These are phyloP conservation scores for Syncephalis plumigaleata DNA, from an alignment of 371 early-diverging fungal genomes.

Conservation along the genomic window DNA sequence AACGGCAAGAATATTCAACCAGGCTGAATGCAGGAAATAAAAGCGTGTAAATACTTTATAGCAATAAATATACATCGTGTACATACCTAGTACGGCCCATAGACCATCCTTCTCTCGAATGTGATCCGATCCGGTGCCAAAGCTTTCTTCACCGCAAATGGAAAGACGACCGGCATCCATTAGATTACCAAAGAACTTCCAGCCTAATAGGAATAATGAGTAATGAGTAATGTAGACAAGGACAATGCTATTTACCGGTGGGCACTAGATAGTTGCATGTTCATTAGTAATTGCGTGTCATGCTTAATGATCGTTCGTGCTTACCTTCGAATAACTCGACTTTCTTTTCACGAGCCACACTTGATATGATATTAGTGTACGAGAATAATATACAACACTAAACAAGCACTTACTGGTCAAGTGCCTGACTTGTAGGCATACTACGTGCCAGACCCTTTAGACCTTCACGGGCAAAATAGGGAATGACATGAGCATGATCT, in stretches of 20 bases:
- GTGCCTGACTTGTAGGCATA: constrained; percentile 90
- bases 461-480: constrained; percentile 77
- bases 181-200: constrained; percentile 97
- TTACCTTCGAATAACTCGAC: too few species aligned
- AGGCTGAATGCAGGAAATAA: constrained; percentile 39
- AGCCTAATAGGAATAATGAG: constrained; percentile 85
- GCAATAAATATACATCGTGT: neutral
- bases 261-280: too few species aligned
- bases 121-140: constrained; percentile 95
- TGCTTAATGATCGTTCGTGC: too few species aligned
- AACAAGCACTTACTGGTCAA: constrained; percentile 31
- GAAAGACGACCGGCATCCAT: constrained; percentile 93
- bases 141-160: constrained; percentile 95
- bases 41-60: neutral
- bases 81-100: constrained; percentile 73
- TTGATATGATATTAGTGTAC: too few species aligned
- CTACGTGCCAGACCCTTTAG: constrained; percentile 81
- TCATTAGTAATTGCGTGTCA: too few species aligned
- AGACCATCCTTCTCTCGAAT: constrained; percentile 97
- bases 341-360: too few species aligned
- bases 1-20: constrained; percentile 84
- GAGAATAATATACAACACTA: too few species aligned
- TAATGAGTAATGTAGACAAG: constrained; percentile 49
- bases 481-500: constrained; percentile 72
- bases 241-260: constrained; percentile 36